Conservation (phyloP, 169 alveolate genomes). For the Cryptosporidium andersoni region DNA sequence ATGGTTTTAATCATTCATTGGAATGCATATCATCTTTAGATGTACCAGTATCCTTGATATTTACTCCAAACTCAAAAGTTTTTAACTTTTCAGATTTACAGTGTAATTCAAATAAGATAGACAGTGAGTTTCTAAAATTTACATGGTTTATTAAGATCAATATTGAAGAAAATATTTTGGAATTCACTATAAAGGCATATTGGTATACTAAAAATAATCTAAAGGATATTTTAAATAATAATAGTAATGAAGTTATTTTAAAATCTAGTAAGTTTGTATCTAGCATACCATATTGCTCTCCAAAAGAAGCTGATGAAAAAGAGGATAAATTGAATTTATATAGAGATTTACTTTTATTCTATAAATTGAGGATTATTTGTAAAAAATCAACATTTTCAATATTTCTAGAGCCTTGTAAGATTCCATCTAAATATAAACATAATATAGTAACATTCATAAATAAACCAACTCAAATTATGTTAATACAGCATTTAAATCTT, state of each 20-base stretch:
- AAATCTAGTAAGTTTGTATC: conserved; percentile 1
- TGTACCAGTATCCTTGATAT: conserved; percentile 8
- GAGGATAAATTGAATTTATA: background rate
- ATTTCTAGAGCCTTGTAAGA: conserved; percentile 36
- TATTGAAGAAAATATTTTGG: background rate
- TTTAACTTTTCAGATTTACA: background rate
- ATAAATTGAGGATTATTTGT: conserved; percentile 30
- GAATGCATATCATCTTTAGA: conserved; percentile 22
- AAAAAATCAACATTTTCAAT: conserved; percentile 42
- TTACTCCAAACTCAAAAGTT: conserved; percentile 5
- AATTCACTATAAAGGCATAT: conserved; percentile 12
- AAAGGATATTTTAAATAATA: conserved; percentile 13
- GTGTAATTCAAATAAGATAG: background rate
- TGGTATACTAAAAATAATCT: conserved; percentile 43
- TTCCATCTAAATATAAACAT: background rate
- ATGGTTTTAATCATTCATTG: conserved; percentile 41
- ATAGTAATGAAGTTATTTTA: conserved; percentile 2
- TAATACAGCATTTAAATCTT: conserved; percentile 29
- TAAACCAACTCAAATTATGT: conserved; percentile 38
- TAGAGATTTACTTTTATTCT: background rate
- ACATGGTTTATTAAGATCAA: conserved; percentile 32
- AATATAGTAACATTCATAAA: conserved; percentile 6
- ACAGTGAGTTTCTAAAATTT: conserved; percentile 19
- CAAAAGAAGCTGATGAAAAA: background rate
- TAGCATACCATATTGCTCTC: background rate